Evolutionary conservation across 306 rosid genomes (phyloP).

Genomic region (Prunus mira): DNA sequence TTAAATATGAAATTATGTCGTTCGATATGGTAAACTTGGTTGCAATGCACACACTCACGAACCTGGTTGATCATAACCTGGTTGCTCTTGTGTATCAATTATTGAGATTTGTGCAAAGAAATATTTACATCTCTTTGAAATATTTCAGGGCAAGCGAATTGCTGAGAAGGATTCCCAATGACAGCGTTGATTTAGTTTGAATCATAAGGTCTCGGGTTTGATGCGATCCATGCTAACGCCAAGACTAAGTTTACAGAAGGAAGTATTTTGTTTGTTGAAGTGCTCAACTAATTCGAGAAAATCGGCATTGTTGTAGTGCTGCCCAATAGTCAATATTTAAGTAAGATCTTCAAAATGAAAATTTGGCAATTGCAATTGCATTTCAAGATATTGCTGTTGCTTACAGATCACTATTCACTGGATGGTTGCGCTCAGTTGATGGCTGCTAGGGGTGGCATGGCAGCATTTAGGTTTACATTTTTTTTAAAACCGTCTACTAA

Average conservation of each 20-base stretch:
- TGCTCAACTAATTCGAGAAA: slow-evolving; percentile 5
- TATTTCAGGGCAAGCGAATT: slow-evolving; percentile 1
- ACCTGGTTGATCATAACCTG: neutral
- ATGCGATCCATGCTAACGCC: neutral
- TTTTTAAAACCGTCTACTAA: neutral
- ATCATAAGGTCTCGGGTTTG: neutral
- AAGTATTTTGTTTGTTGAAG: neutral
- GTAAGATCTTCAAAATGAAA: neutral
- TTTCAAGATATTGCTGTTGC: neutral
- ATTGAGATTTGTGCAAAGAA: neutral
- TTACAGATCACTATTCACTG: neutral
- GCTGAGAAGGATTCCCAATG: neutral
- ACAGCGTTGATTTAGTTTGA: neutral
- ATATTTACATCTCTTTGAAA: neutral
- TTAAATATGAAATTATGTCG: neutral
- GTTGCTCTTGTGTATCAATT: neutral
- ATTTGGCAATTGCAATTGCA: neutral
- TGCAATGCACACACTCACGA: neutral
- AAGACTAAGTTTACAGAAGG: slow-evolving; percentile 1
- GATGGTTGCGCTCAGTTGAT: neutral
- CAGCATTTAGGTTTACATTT: neutral
- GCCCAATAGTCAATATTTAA: neutral
- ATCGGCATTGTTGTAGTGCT: neutral
- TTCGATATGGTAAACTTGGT: neutral
- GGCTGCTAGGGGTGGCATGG: neutral